phyloP scores from a whole-genome alignment of 208 protist species.

The Herpetomonas samuelpessoai region DNA sequence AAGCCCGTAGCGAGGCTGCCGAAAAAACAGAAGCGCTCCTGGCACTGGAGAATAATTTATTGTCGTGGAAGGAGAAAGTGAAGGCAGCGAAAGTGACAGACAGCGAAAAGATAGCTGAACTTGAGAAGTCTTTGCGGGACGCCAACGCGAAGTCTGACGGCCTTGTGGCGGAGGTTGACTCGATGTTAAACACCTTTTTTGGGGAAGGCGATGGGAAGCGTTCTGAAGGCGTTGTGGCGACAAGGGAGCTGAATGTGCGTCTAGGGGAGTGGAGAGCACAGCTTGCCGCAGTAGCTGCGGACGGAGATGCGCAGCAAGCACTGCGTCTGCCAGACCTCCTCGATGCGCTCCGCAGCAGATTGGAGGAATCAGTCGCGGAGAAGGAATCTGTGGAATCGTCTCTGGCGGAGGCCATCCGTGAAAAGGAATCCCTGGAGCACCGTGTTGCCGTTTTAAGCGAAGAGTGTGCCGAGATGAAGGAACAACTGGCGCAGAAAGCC shows the following conservation, averaged over 20 bases:
- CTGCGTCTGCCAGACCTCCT: too few relatives aligned
- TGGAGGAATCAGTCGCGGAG: too few relatives aligned
- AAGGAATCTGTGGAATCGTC: too few relatives aligned
- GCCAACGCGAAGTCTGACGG: not conserved
- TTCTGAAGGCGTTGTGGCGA: too few relatives aligned
- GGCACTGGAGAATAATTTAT: constrained; percentile 15
- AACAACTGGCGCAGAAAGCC: not conserved
- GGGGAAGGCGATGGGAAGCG: not conserved
- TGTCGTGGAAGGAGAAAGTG: constrained; percentile 69
- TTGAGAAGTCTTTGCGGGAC: constrained; percentile 8
- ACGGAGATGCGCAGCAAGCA: too few relatives aligned
- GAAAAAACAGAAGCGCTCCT: constrained; percentile 6
- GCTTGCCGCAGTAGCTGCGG: too few relatives aligned
- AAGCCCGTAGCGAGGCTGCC: not conserved
- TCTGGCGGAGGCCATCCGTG: too few relatives aligned
- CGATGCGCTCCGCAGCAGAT: too few relatives aligned
- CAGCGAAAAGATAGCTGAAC: constrained; percentile 18
- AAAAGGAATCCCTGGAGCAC: too few relatives aligned
- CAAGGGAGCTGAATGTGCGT: too few relatives aligned
- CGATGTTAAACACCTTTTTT: not conserved
- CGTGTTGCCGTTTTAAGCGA: too few relatives aligned
- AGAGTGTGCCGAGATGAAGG: not conserved
- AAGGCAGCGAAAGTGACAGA: constrained; percentile 45
- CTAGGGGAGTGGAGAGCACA: too few relatives aligned
- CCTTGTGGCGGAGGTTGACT: not conserved